Percentiles rank a stretch among this genome's conserved stretches.
phyloP scores from a whole-genome alignment of 2,329 filamentous ascomycete species.

The Fusarium devonianum region DNA sequence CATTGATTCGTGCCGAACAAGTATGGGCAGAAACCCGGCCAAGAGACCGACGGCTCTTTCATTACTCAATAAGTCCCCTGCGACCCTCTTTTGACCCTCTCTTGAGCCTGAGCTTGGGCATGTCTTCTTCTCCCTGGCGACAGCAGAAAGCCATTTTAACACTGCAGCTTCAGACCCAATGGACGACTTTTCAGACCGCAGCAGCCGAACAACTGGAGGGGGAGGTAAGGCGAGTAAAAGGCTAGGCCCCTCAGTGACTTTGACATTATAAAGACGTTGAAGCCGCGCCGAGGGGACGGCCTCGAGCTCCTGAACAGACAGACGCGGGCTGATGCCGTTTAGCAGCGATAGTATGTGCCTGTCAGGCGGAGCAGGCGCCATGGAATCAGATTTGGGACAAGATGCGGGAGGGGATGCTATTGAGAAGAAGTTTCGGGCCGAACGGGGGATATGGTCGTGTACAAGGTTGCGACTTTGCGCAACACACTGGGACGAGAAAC shows the following conservation, averaged over 20 bases:
- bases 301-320: slow-evolving; percentile 39
- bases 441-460: slow-evolving; percentile 38
- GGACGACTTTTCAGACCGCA: slow-evolving; percentile 56
- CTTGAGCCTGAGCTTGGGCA: slow-evolving; percentile 3
- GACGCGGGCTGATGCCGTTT: slow-evolving; percentile 33
- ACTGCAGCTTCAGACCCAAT: slow-evolving; percentile 55
- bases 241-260: slow-evolving; percentile 50
- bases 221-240: slow-evolving; percentile 55
- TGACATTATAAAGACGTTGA: slow-evolving; percentile 53
- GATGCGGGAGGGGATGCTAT: slow-evolving; percentile 23
- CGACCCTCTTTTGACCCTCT: slow-evolving; percentile 3
- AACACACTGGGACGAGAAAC: slow-evolving; percentile 36
- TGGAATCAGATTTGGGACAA: slow-evolving; percentile 20
- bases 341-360: slow-evolving; percentile 39
- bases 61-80: background rate
- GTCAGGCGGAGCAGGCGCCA: slow-evolving; percentile 36
- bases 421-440: slow-evolving; percentile 38
- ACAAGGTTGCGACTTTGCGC: slow-evolving; percentile 39
- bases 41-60: slow-evolving; percentile 29
- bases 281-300: slow-evolving; percentile 48
- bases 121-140: slow-evolving; percentile 23
- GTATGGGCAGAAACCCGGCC: slow-evolving; percentile 48
- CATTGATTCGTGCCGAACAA: slow-evolving; percentile 49
- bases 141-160: slow-evolving; percentile 53
- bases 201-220: slow-evolving; percentile 50